Conservation (phyloP, 495 filamentous ascomycete genomes). For the Podospora sp. region DNA sequence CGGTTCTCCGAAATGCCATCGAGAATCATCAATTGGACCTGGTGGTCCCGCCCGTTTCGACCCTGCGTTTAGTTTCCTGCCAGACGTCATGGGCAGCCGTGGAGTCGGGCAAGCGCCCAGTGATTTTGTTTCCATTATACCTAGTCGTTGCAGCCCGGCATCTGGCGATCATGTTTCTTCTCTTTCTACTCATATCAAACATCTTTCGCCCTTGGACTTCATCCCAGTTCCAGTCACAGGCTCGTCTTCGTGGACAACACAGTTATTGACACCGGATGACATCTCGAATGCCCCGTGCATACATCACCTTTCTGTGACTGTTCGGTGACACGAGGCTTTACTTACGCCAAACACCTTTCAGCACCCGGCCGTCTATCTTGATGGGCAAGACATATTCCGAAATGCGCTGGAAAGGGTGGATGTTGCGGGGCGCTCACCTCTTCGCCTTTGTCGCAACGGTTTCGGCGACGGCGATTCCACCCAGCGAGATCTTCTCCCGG, state of each 20-base stretch:
- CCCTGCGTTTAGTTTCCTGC: slow-evolving; percentile 21
- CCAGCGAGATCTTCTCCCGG: slow-evolving; percentile 37
- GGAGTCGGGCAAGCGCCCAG: slow-evolving; percentile 13
- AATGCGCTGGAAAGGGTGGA: slow-evolving; percentile 23
- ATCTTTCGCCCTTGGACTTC: background rate
- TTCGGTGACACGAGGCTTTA: background rate
- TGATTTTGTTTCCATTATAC: slow-evolving; percentile 2
- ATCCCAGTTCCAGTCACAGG: slow-evolving; percentile 1
- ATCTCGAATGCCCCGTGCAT: background rate
- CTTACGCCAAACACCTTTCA: background rate
- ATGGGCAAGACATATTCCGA: slow-evolving; percentile 1
- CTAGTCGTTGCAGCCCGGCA: slow-evolving; percentile 1
- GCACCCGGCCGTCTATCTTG: background rate
- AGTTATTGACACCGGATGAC: background rate
- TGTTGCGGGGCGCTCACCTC: slow-evolving; percentile 35
- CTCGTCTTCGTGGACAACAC: background rate
- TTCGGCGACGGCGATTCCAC: slow-evolving; percentile 34
- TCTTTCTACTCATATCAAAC: background rate
- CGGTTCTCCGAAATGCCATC: background rate
- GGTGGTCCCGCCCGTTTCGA: slow-evolving; percentile 14
- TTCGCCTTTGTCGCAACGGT: slow-evolving; percentile 33
- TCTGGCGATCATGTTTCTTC: slow-evolving; percentile 6
- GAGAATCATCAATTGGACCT: slow-evolving; percentile 21
- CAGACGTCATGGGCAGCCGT: slow-evolving; percentile 10
- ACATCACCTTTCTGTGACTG: background rate